These are phyloP conservation scores for Quercus phellos DNA, from an alignment of 331 rosid genomes.

Conservation along the genomic window DNA sequence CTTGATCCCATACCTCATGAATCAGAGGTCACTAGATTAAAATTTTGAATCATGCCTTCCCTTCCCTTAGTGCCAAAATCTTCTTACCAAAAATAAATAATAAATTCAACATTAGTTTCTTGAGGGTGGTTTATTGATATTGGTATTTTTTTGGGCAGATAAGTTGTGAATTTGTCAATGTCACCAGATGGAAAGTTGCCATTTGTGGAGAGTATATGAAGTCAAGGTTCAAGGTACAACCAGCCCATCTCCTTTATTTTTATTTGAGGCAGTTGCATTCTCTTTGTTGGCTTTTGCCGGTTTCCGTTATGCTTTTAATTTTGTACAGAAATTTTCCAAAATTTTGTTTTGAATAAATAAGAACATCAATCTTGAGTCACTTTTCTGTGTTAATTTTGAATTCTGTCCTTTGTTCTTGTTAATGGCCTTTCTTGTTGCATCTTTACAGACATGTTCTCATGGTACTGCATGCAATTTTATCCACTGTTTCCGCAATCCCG, in stretches of 20 bases:
- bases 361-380: neutral
- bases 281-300: conserved; percentile 2
- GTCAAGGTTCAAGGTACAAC: conserved; percentile 70
- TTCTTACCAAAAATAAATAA: too few relatives aligned
- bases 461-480: conserved; percentile 94
- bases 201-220: conserved; percentile 96
- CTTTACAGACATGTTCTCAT: conserved; percentile 73
- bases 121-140: neutral
- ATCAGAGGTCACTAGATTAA: too few relatives aligned
- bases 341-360: conserved; percentile 9
- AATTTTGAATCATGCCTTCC: too few relatives aligned
- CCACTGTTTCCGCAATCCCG: conserved; percentile 91
- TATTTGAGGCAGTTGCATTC: conserved; percentile 12
- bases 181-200: conserved; percentile 91
- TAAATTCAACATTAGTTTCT: neutral
- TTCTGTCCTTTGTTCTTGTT: conserved; percentile 2
- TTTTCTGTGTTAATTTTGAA: neutral
- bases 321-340: neutral
- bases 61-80: too few relatives aligned
- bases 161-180: conserved; percentile 67
- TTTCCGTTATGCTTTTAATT: conserved; percentile 5
- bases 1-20: too few relatives aligned
- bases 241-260: conserved; percentile 5
- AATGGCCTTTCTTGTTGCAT: conserved; percentile 17
- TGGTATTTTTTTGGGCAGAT: conserved; percentile 47